A percentile compares a stretch with the other conserved stretches of the same genome.
phyloP scores from a whole-genome alignment of 352 stramenopile species.

The Pythium brassicae region DNA sequence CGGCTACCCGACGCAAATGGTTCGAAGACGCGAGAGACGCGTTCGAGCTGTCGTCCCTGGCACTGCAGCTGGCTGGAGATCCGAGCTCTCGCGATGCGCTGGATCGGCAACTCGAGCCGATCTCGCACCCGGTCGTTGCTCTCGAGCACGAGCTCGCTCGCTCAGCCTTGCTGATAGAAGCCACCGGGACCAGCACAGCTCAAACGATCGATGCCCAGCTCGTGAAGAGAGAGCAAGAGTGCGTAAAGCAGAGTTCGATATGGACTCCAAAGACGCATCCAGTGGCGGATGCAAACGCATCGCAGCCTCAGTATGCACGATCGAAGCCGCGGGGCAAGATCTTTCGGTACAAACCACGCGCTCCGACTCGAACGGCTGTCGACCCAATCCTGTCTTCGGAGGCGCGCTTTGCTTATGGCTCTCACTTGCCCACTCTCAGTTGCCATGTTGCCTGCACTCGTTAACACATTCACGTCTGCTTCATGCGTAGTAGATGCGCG shows the following conservation, averaged over 20 bases:
- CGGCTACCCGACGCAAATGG: constrained; percentile 2
- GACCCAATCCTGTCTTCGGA: constrained; percentile 9
- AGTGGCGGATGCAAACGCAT: neutral
- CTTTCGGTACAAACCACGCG: neutral
- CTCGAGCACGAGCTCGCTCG: neutral
- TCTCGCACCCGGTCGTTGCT: constrained; percentile 2
- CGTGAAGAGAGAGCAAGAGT: neutral
- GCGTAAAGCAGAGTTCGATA: neutral
- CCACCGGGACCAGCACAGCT: neutral
- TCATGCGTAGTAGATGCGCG: constrained; percentile 42
- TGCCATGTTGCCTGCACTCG: no score
- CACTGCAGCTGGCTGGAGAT: neutral
- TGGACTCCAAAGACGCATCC: neutral
- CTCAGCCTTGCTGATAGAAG: neutral
- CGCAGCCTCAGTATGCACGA: constrained; percentile 1
- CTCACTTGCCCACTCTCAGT: no score
- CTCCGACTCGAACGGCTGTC: constrained; percentile 1
- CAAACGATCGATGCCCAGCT: no score
- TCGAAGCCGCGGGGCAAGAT: constrained; percentile 2
- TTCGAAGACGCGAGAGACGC: constrained; percentile 1
- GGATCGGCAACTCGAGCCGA: neutral
- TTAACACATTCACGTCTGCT: no score
- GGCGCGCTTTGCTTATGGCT: no score
- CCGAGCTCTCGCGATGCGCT: neutral
- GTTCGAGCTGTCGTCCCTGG: neutral